Conservation (phyloP, 306 rosid genomes). For the Chamaecrista fasciculata region DNA sequence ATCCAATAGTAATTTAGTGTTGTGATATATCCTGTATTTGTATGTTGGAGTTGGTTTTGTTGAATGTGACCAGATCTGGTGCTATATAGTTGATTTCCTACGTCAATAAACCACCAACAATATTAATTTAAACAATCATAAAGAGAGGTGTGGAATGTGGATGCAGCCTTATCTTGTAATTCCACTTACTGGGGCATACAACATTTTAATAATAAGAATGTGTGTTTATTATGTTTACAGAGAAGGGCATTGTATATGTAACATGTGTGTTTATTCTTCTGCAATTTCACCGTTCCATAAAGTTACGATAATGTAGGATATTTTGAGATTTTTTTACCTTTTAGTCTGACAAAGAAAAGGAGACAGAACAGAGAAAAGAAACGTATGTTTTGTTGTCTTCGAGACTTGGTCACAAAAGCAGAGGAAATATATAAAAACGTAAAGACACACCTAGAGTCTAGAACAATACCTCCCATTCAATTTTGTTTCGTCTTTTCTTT, state of each 20-base stretch:
- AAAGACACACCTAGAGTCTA: background rate
- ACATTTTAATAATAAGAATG: no score
- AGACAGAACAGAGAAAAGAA: background rate
- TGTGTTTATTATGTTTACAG: no score
- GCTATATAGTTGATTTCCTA: constrained; percentile 8
- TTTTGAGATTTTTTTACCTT: background rate
- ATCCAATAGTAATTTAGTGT: no score
- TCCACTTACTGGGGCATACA: constrained; percentile 1
- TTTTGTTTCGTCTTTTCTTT: no score
- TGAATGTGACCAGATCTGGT: constrained; percentile 15
- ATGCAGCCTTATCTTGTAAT: constrained; percentile 2
- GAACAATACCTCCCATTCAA: no score
- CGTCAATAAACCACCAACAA: constrained; percentile 11
- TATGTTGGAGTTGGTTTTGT: no score
- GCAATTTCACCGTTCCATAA: no score
- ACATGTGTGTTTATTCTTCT: no score
- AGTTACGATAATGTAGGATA: no score
- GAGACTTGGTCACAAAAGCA: background rate
- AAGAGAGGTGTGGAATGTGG: background rate
- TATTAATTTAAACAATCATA: background rate
- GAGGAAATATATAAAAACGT: background rate
- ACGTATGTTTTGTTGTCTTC: background rate
- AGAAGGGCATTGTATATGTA: no score
- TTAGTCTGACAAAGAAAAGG: background rate
- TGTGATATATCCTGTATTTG: no score